Base-by-base conservation (phyloP, 495 filamentous ascomycete species). In the Tuber calosporum region DNA sequence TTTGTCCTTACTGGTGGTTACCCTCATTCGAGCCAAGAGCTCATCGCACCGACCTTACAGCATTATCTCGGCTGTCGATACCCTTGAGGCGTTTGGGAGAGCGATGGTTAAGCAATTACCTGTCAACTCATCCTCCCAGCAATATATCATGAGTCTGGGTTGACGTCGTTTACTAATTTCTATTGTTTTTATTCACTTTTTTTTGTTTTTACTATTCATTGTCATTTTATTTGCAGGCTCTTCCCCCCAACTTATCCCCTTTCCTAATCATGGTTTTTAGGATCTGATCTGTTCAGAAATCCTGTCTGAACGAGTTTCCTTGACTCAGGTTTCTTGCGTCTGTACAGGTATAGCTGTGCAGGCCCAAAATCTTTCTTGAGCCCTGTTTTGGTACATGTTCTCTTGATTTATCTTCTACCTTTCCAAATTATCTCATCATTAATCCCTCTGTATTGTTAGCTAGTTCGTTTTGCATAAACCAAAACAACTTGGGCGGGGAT, bases 1-100 rank as follows among this genome's bases (percentile, higher is more conserved):
- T 77, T 78, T 77, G 68, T 73, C 73, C 43, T 75, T 30, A 26
- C n/a, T 58, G n/a, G n/a, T 4, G 53, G 53, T 26, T 58, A 62
- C 53, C 26, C 53, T 62, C 53, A 19, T 34, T 62, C 13, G 53
- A 34, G 53, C 53, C 17, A 62, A 62, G 30, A 62, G 53, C 53
- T 62, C 26, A 34, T 34, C 53, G 53, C 26, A 62, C 53, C 34
- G 53, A 62, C 53, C 53, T 62, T 62, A 5, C 26, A 62, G 53
- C 3, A 62, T 62, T 34, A 30, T 34, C 34, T 34, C 5, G 34
- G 26, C 13, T 3, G 53, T 62, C 30, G 30, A 62, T 62, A 62
- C 53, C 53, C 26, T 15, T 34, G 13, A 34, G 53, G 26, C 53
- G 53, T 34, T 34, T 19, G 7, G 26, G 53, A 62, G 53, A 62